Evolutionary conservation across 768 basidiomycete genomes (phyloP), one percentile per base, ranked within the genome.

Genomic region (Mrakia frigida): DNA sequence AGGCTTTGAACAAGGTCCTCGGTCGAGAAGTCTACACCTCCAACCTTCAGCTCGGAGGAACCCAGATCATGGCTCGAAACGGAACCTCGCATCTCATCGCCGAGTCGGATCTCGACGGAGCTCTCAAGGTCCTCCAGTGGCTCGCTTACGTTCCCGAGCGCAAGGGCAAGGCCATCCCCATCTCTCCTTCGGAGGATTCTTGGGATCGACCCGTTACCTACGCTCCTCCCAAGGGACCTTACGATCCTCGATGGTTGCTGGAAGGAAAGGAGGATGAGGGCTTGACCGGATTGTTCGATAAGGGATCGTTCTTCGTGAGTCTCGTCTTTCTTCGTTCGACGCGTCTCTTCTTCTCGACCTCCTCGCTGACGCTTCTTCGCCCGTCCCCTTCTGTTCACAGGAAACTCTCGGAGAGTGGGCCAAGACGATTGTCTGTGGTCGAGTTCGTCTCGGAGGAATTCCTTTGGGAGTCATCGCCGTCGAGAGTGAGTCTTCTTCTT

Each of bases 21-120:
- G 97, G 97, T 78, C 92, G 97, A 69, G 97, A 98, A 84, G 97
- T 99, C 65, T 98, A 99, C 83, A 98, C 97, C 13, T 97, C 94
- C 74, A 98, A 98, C 84, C 84, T 99, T 80, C 97, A 98, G 84
- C 92, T 99, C 77, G 97, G 97, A 79, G 97, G 97, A 74, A 98
- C 97, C n/a, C 97, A 99, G 82, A 98, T 99, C 86, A 98, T 99
- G 97, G 92, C 94, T 89, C 98, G 98, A 89, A 99, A 99, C 82
- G 97, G 97, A 84, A 92, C 98, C 74, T 97, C 96, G 6, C 97
- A 99, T 83, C 86, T 98, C 76, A 95, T 93, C 5, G 95, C 97
- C 46, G 89, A 89, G 80, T 98, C 94, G 82, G 97, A 99, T 82
- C 86, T 99, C 46, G 93, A 98, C 83, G 97, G 97, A 76, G 94